A percentile compares a stretch with the other conserved stretches of the same genome.
phyloP scores from a whole-genome alignment of 1,139 yeast genomes.

The Saccharomyces pastorianus region DNA sequence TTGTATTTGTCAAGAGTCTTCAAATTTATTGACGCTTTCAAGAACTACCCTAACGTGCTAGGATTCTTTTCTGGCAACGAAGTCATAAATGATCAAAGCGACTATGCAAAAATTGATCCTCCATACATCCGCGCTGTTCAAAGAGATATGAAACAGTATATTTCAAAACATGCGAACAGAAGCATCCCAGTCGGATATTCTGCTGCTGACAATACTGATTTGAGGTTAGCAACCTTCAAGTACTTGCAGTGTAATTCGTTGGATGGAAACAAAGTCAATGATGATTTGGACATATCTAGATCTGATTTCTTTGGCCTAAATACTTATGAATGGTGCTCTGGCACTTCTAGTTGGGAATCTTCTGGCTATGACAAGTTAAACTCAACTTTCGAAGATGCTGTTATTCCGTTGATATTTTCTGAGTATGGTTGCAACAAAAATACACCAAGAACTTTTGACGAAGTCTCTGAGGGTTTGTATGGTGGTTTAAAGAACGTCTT shows the following conservation, averaged over 20 bases:
- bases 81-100: constrained; percentile 70
- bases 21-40: constrained; percentile 73
- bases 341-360: constrained; percentile 49
- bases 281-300: constrained; percentile 47
- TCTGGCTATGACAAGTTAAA: constrained; percentile 67
- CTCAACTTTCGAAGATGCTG: constrained; percentile 49
- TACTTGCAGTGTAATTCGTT: constrained; percentile 66
- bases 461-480: constrained; percentile 56
- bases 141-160: constrained; percentile 83
- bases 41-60: constrained; percentile 70
- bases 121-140: constrained; percentile 80
- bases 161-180: constrained; percentile 58
- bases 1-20: constrained; percentile 68
- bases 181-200: constrained; percentile 86
- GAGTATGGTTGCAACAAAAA: constrained; percentile 73
- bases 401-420: constrained; percentile 73
- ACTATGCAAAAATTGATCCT: constrained; percentile 54
- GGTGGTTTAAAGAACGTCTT: constrained; percentile 45
- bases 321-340: constrained; percentile 90
- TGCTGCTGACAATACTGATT: constrained; percentile 72
- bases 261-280: constrained; percentile 35
- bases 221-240: constrained; percentile 69
- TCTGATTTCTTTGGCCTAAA: constrained; percentile 89
- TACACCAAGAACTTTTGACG: constrained; percentile 59
- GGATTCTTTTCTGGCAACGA: constrained; percentile 96